Conservation (phyloP, 306 rosid species). For the Medicago ruthenica region DNA sequence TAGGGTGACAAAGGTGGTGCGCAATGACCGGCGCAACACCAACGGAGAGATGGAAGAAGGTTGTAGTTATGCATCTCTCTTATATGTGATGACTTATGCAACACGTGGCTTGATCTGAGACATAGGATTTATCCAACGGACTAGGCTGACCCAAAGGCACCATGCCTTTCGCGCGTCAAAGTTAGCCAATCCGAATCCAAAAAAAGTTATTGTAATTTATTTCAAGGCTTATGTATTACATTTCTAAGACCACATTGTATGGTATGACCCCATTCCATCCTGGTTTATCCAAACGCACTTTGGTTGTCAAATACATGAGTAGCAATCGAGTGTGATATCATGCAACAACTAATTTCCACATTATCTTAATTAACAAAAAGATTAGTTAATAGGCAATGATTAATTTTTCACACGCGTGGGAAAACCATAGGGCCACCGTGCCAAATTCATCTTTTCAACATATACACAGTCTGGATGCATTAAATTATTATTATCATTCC, state of each 20-base stretch:
- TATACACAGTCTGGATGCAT: constrained; percentile 35
- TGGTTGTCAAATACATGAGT: constrained; percentile 14
- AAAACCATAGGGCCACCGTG: constrained; percentile 8
- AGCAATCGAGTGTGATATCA: neutral
- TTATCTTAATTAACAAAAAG: constrained; percentile 5
- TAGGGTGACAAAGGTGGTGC: too few relatives aligned
- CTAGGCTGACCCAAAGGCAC: too few relatives aligned
- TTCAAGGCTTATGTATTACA: neutral
- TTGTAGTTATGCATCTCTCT: too few relatives aligned
- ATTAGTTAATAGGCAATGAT: constrained; percentile 21
- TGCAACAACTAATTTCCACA: constrained; percentile 23
- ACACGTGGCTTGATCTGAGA: too few relatives aligned
- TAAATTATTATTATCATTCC: neutral
- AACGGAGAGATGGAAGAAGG: too few relatives aligned
- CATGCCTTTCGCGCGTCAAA: too few relatives aligned
- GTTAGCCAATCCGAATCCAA: too few relatives aligned
- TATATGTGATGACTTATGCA: too few relatives aligned
- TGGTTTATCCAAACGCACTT: constrained; percentile 5
- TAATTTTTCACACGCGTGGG: constrained; percentile 23
- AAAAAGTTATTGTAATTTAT: too few relatives aligned
- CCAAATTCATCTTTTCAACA: constrained; percentile 22
- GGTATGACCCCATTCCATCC: constrained; percentile 5
- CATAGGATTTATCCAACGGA: too few relatives aligned
- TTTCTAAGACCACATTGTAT: neutral
- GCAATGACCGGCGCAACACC: too few relatives aligned